These are phyloP conservation scores for Pseudozyma tsukubaensis DNA, from an alignment of 1,284 basidiomycete species.

Conservation along the genomic window DNA sequence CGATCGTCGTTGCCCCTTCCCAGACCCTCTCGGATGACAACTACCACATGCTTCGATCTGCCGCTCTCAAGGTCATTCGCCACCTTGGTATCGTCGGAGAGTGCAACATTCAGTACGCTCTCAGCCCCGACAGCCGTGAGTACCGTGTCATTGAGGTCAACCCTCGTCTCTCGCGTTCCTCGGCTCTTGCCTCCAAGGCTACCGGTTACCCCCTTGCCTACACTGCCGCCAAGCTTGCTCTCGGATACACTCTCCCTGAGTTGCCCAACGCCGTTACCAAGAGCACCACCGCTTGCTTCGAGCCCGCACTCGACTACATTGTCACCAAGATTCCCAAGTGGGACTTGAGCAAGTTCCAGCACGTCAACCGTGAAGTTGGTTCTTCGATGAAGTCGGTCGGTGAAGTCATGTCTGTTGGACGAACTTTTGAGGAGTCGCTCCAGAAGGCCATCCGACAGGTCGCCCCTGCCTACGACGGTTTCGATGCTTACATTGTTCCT, in stretches of 20 bases:
- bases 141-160: conserved; percentile 87
- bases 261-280: conserved; percentile 99
- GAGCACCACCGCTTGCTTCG: conserved; percentile 98
- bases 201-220: conserved; percentile 99
- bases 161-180: conserved; percentile 64
- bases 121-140: conserved; percentile 90
- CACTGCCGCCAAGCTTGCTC: conserved; percentile 99
- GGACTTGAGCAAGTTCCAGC: conserved; percentile 97
- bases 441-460: conserved; percentile 99
- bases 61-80: conserved; percentile 95
- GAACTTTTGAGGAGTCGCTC: conserved; percentile 97
- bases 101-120: conserved; percentile 98
- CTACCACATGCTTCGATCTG: conserved; percentile 98
- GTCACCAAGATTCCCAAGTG: conserved; percentile 99
- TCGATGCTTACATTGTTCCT: conserved; percentile 78
- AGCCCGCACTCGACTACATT: conserved; percentile 99
- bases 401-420: conserved; percentile 99
- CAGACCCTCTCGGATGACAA: conserved; percentile 94
- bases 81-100: conserved; percentile 98
- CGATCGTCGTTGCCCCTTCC: conserved; percentile 98
- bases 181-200: conserved; percentile 96
- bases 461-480: conserved; percentile 82
- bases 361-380: conserved; percentile 92
- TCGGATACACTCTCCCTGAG: conserved; percentile 96
- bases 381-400: conserved; percentile 99